phyloP scores from a whole-genome alignment of 306 rosid species.

The Rubus idaeus region DNA sequence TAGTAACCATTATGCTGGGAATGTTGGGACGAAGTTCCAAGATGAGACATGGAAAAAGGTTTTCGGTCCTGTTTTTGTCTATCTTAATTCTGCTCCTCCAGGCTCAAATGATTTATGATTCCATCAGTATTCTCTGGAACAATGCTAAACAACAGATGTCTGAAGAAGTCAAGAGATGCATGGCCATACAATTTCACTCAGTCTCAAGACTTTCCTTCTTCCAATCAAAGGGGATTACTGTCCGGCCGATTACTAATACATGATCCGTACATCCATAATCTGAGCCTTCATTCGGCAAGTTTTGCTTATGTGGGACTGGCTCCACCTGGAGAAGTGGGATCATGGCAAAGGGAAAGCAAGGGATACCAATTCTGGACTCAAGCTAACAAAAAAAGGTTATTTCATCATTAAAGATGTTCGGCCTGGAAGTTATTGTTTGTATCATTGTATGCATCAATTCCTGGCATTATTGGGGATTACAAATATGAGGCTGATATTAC shows the following conservation, averaged over 20 bases:
- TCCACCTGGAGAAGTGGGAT: constrained; percentile 58
- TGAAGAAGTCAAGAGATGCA: constrained; percentile 36
- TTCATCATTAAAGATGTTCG: constrained; percentile 49
- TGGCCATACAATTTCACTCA: constrained; percentile 76
- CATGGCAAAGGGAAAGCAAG: constrained; percentile 84
- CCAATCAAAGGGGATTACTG: constrained; percentile 53
- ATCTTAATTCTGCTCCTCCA: constrained; percentile 49
- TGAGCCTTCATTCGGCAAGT: constrained; percentile 20
- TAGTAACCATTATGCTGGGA: constrained; percentile 67
- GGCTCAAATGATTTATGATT: not conserved
- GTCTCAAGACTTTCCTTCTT: constrained; percentile 49
- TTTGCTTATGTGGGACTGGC: constrained; percentile 70
- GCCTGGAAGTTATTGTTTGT: constrained; percentile 54
- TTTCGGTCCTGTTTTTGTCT: constrained; percentile 62
- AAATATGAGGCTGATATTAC: constrained; percentile 35
- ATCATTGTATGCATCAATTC: constrained; percentile 76
- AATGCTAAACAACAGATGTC: constrained; percentile 57
- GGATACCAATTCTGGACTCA: constrained; percentile 86
- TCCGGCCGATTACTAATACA: constrained; percentile 39
- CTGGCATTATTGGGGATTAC: constrained; percentile 76
- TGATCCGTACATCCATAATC: constrained; percentile 43
- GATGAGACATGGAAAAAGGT: constrained; percentile 70
- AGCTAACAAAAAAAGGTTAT: constrained; percentile 40
- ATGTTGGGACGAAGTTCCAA: constrained; percentile 29
- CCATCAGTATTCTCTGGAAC: constrained; percentile 43